These are phyloP conservation scores for Periconia macrospinosa DNA, from an alignment of 2,329 filamentous ascomycete species.

Conservation along the genomic window DNA sequence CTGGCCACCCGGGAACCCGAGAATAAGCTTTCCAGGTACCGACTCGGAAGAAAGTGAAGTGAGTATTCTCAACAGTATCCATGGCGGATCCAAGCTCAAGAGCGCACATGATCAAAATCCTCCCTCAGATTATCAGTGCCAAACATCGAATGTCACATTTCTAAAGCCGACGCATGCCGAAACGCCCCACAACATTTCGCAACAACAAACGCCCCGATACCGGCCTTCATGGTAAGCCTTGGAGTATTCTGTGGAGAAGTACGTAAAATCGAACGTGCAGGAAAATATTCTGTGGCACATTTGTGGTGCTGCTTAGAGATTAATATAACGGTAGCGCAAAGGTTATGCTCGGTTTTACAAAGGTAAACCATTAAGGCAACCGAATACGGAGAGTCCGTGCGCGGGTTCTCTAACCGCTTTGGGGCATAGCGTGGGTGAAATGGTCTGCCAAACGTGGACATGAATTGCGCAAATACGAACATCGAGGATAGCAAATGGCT, in stretches of 20 bases:
- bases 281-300: neutral
- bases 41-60: neutral
- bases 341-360: neutral
- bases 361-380: neutral
- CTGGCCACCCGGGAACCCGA: no score
- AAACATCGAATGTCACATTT: no score
- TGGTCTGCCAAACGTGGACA: neutral
- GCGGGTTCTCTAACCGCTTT: neutral
- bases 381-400: neutral
- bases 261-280: neutral
- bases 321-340: neutral
- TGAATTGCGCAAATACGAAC: neutral
- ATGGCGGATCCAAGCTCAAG: neutral
- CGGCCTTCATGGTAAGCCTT: neutral
- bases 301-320: neutral
- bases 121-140: neutral
- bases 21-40: neutral
- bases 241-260: neutral
- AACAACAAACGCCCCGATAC: neutral
- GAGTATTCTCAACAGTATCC: neutral
- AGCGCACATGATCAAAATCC: neutral
- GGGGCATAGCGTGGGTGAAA: neutral
- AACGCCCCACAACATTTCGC: neutral
- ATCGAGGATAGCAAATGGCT: neutral
- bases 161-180: neutral